Evolutionary conservation across 305 asterid species (phyloP), one percentile per base, ranked within the genome.

Genomic region (Fraxinus velutina): DNA sequence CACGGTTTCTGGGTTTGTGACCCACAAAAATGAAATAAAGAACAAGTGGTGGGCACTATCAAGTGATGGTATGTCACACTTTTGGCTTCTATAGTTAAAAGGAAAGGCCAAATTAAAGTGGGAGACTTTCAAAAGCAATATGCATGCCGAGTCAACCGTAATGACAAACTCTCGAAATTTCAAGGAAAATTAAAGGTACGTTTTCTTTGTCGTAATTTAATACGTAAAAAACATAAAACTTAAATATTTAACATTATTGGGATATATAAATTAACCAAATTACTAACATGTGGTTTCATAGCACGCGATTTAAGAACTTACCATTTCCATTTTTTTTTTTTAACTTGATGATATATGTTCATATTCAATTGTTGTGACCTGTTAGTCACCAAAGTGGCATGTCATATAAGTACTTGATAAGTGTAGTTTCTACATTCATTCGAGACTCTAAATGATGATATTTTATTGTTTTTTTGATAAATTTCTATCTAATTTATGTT

Each of bases 11-110:
- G 37, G 81, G 29, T 6, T 44, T 27, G 37, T 66, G 83, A 79
- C 86, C 83, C 83, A 75, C 81, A 66, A 32, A 60, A 75, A 50
- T 64, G 72, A 76, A 27, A 12, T 47, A 47, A 17, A 55, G 19
- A 17, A 5, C 24, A 3, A 55, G 66, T 37, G 76, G 79, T n/a
- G 55, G 34, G 80, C 60, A 78, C 72, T 73, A 73, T 36, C 79
- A 76, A 75, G 77, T 68, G 78, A 80, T 75, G 71, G 37, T 37
- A 34, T 29, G 77, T 60, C 81, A 83, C 83, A 32, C 78, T 50
- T 79, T 37, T 79, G 37, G 50, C 72, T 79, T 32, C 80, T 75
- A 64, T 8, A 62, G 33, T 62, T 2, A 66, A 60, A 76, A 21
- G 73, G 2, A 6, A 19, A 27, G 32, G 32, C 71, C 71, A 62